Base-by-base conservation (phyloP, 768 basidiomycete genomes). In the Galerina marginata region DNA sequence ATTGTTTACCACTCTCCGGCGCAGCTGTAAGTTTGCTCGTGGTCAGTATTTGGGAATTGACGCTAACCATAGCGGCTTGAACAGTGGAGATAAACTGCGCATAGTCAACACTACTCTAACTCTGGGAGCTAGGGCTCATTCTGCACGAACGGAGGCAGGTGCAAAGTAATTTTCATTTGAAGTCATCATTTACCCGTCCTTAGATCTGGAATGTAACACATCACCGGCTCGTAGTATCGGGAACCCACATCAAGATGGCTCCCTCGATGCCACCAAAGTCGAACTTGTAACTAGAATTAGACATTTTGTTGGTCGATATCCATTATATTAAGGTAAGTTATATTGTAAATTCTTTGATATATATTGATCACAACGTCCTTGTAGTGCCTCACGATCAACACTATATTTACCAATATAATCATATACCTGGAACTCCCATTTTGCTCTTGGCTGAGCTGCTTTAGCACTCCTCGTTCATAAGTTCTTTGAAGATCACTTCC, bases 201-300 rank as follows among this genome's bases (percentile, higher is more conserved):
- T 47, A 87, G 86, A 82, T 88, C 33, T 87, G 86, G 86, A 86
- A 82, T 56, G 69, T 70, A 9, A 85, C 81, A 2, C 74, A 79
- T 59, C 81, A 79, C 58, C 80, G 84, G 12, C 71, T 88, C 4
- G 81, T 84, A 9, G 81, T 80, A 5, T 85, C 86, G 1, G 86
- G 83, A 1, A 77, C 80, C 1, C 85, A 86, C 48, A 76, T 81
- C 55, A 86, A 85, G 61, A 86, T 86, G 85, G 66, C 72, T 25
- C 79, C 85, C 0, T 82, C 83, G 1, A 55, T 76, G 29, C 29
- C 29, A 10, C 67, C 65, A 16, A 54, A 58, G 43, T 53, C 57
- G 3, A 56, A 39, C 11, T 39, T 67, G 46, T 67, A 42, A 53
- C 5, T 25, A 43, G 42, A 33, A 33, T 33, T 33, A 5, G 5